Evolutionary conservation across 225 moss, liverwort and hornwort genomes (phyloP).

Genomic region (Rhytidiadelphus loreus): DNA sequence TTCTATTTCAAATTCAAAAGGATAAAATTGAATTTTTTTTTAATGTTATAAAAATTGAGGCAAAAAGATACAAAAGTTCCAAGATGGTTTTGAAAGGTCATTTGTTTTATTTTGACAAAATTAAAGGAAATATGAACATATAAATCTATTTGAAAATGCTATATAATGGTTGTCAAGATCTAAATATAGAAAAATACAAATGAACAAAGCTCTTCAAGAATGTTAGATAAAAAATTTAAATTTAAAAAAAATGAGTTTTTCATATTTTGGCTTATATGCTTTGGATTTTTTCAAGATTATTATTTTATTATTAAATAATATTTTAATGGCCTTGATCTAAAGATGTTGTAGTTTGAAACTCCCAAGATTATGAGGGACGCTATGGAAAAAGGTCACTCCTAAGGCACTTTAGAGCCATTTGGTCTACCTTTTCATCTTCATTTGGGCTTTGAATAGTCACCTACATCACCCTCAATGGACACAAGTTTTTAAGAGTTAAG

Average conservation of each 20-base stretch:
- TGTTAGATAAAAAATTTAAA: not conserved
- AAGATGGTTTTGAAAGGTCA: not conserved
- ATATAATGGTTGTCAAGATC: not conserved
- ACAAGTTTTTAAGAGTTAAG: not conserved
- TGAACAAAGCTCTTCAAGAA: not conserved
- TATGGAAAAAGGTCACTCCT: not conserved
- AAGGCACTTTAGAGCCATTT: not conserved
- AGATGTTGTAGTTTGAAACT: not conserved
- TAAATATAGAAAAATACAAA: not conserved
- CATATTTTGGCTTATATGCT: not conserved
- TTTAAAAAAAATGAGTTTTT: not conserved
- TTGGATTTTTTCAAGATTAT: not conserved
- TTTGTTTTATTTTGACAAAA: not conserved
- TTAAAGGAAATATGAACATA: not conserved
- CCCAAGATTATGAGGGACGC: not conserved
- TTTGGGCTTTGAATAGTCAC: not conserved
- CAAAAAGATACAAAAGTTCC: not conserved
- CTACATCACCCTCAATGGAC: fast-evolving
- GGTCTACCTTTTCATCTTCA: not conserved
- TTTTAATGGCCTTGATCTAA: not conserved
- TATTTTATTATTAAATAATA: not conserved
- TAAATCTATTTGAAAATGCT: not conserved
- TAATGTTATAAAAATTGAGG: not conserved
- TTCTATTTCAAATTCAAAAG: not conserved
- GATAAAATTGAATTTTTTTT: not conserved